Evolutionary conservation across 768 basidiomycete species (phyloP).

Genomic region (Tricholoma sp.): DNA sequence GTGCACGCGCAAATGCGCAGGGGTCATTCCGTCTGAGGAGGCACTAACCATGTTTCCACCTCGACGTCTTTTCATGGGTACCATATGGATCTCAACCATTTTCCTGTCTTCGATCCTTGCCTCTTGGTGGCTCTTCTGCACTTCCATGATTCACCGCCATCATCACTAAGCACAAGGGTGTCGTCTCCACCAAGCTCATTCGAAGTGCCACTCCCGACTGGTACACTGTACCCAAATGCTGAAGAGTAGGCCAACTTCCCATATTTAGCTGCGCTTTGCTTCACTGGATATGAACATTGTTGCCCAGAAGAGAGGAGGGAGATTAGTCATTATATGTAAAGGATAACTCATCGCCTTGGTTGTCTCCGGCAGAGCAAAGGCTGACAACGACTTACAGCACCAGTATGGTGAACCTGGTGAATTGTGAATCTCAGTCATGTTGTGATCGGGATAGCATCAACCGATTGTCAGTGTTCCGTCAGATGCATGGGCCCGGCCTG

Average conservation of each 20-base stretch:
- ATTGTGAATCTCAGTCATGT: slow-evolving; percentile 79
- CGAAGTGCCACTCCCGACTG: slow-evolving; percentile 59
- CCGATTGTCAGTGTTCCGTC: slow-evolving; percentile 74
- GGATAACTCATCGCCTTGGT: slow-evolving; percentile 56
- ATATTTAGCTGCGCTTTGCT: slow-evolving; percentile 76
- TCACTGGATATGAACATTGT: slow-evolving; percentile 74
- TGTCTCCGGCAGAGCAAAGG: slow-evolving; percentile 55
- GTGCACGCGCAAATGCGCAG: slow-evolving; percentile 68
- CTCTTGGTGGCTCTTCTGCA: slow-evolving; percentile 57
- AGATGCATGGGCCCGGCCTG: slow-evolving; percentile 53
- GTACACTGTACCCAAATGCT: slow-evolving; percentile 75
- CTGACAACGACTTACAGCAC: slow-evolving; percentile 74
- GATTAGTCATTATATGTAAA: slow-evolving; percentile 60
- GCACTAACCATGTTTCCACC: slow-evolving; percentile 73
- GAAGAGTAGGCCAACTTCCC: slow-evolving; percentile 74
- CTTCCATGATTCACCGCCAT: slow-evolving; percentile 70
- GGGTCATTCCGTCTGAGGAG: slow-evolving; percentile 50
- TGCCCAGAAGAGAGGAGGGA: slow-evolving; percentile 71
- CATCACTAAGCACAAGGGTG: slow-evolving; percentile 66
- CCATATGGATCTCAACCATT: slow-evolving; percentile 67
- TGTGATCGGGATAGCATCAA: slow-evolving; percentile 65
- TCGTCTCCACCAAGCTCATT: slow-evolving; percentile 71
- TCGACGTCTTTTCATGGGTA: slow-evolving; percentile 68
- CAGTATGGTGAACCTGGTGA: slow-evolving; percentile 76
- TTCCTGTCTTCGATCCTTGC: slow-evolving; percentile 48